These are phyloP conservation scores for Yamadazyma jaroonii DNA, from an alignment of 1,139 yeast genomes.

Conservation along the genomic window DNA sequence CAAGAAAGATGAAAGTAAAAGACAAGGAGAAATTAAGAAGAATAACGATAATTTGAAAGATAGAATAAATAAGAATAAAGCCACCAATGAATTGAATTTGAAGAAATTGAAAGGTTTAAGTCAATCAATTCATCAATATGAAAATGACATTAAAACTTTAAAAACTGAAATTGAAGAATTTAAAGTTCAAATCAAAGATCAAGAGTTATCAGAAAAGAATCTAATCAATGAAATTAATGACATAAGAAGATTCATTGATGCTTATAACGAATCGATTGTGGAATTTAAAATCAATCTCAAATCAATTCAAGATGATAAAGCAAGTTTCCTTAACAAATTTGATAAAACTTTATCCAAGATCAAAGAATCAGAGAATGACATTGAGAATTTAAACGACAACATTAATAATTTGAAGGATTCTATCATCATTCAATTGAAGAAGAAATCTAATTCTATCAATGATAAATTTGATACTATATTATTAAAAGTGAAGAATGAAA, in stretches of 20 bases:
- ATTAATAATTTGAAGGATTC: slow-evolving; percentile 27
- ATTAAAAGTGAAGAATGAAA: slow-evolving; percentile 29
- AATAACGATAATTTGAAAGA: slow-evolving; percentile 57
- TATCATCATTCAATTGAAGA: slow-evolving; percentile 5
- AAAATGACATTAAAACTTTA: slow-evolving; percentile 31
- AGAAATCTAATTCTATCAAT: slow-evolving; percentile 13
- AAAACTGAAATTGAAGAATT: slow-evolving; percentile 20
- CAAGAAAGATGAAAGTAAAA: slow-evolving; percentile 61
- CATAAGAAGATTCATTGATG: slow-evolving; percentile 22
- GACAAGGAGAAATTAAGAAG: slow-evolving; percentile 47
- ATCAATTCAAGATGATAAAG: slow-evolving; percentile 21
- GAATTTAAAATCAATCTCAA: slow-evolving; percentile 23
- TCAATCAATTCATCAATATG: slow-evolving; percentile 41
- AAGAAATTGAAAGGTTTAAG: slow-evolving; percentile 42
- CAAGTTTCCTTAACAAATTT: slow-evolving; percentile 20
- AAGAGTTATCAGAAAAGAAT: slow-evolving; percentile 20
- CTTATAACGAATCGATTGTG: slow-evolving; percentile 26
- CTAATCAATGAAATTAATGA: slow-evolving; percentile 21
- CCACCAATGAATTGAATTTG: slow-evolving; percentile 23
- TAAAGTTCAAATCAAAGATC: slow-evolving; percentile 16
- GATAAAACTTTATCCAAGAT: slow-evolving; percentile 28
- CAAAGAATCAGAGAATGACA: slow-evolving; percentile 23
- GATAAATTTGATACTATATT: slow-evolving; percentile 40
- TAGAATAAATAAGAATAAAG: slow-evolving; percentile 39
- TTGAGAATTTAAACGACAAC: slow-evolving; percentile 26